Conservation (phyloP, 768 basidiomycete species). For the Clathrus columnatus region DNA sequence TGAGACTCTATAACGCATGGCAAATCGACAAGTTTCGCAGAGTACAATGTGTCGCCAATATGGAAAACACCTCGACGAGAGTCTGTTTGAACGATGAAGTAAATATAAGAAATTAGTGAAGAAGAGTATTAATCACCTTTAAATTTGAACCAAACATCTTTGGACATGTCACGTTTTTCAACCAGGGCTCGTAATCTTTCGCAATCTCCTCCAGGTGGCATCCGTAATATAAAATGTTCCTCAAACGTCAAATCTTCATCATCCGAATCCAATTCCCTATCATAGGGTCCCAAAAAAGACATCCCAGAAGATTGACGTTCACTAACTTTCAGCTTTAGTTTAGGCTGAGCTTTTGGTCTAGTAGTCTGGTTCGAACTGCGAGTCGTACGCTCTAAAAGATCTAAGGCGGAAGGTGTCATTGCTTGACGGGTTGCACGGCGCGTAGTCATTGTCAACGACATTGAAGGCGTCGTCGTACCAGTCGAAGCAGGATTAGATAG, state of each 20-base stretch:
- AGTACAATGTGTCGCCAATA: conserved; percentile 68
- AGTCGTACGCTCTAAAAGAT: conserved; percentile 39
- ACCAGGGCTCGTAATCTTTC: conserved; percentile 78
- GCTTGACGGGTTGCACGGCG: conserved; percentile 6
- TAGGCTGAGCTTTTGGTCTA: conserved; percentile 47
- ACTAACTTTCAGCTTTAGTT: conserved; percentile 81
- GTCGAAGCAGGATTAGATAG: neutral
- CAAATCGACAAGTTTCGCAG: conserved; percentile 91
- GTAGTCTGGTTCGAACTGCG: conserved; percentile 43
- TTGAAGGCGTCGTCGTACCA: neutral
- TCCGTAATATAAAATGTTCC: conserved; percentile 89
- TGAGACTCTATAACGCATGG: conserved; percentile 92
- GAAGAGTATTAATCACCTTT: conserved; percentile 49
- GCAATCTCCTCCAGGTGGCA: conserved; percentile 78
- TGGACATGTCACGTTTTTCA: conserved; percentile 61
- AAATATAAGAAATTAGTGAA: neutral
- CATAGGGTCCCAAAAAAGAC: conserved; percentile 86
- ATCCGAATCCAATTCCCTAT: conserved; percentile 91
- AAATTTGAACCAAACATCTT: conserved; percentile 97
- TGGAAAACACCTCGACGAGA: conserved; percentile 87
- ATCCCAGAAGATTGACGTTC: conserved; percentile 80
- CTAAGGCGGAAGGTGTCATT: conserved; percentile 1
- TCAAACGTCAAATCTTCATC: conserved; percentile 93
- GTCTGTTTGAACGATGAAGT: conserved; percentile 39
- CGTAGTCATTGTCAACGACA: conserved; percentile 2